Conservation (phyloP, 208 protist genomes). For the Trichomonas vaginalis region DNA sequence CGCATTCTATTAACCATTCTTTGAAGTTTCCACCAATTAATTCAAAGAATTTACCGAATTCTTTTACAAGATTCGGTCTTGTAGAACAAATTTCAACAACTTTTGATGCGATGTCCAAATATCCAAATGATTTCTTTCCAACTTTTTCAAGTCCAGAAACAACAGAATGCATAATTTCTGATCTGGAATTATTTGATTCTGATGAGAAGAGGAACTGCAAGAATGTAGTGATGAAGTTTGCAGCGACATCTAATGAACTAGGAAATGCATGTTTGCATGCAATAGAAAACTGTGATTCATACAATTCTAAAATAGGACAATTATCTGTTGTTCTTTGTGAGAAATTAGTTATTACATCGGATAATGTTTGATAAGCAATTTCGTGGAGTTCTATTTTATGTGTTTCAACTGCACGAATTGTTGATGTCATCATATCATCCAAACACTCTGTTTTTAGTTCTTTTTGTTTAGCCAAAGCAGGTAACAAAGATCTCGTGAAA, state of each 20-base stretch:
- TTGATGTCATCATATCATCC: slow-evolving; percentile 11
- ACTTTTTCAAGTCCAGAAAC: neutral
- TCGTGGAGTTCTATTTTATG: neutral
- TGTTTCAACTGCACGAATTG: neutral
- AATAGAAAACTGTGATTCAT: neutral
- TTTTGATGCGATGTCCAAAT: neutral
- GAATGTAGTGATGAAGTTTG: neutral
- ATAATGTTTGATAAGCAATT: neutral
- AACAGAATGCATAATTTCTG: neutral
- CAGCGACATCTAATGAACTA: neutral
- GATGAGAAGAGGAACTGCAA: neutral
- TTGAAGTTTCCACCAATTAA: neutral
- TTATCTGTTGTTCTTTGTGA: neutral
- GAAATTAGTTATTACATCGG: neutral
- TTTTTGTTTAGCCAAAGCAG: neutral
- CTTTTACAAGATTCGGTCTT: neutral
- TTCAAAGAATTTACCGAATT: neutral
- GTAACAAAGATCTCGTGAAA: neutral
- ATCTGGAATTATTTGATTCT: neutral
- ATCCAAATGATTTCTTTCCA: neutral
- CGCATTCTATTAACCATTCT: neutral
- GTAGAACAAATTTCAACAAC: neutral
- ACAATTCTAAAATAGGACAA: neutral
- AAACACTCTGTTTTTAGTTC: neutral
- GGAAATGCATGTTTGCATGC: neutral